Percentiles rank a stretch among this genome's conserved stretches.
Evolutionary conservation across 768 basidiomycete species (phyloP).

Genomic region (Mycena chlorophos): DNA sequence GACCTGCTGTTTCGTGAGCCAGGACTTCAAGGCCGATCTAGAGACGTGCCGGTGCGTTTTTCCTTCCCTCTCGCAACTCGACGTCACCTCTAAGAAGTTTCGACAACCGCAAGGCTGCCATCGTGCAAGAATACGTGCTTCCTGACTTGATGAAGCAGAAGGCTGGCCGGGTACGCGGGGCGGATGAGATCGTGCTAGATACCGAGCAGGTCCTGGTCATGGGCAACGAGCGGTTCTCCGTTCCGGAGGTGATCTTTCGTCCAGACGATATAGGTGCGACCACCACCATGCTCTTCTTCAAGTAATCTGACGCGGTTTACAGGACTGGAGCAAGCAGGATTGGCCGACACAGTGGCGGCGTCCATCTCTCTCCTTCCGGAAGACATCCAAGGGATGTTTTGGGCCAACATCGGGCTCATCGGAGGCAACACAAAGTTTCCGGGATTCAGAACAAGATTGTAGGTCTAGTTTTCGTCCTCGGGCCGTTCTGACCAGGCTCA

Average conservation of each 20-base stretch:
- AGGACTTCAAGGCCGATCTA: conserved; percentile 68
- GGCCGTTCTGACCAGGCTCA: conserved; percentile 13
- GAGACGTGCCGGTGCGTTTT: conserved; percentile 73
- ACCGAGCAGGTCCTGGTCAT: conserved; percentile 75
- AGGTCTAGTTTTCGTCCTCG: too few species aligned
- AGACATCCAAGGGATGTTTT: conserved; percentile 91
- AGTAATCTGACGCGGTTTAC: too few species aligned
- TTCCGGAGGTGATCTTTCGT: conserved; percentile 90
- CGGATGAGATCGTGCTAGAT: conserved; percentile 53
- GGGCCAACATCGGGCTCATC: conserved; percentile 89
- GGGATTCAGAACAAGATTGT: conserved; percentile 79
- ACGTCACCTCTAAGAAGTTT: too few species aligned
- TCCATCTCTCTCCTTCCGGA: conserved; percentile 75
- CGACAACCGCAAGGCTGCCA: too few species aligned
- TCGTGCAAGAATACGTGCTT: conserved; percentile 86
- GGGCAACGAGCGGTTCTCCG: conserved; percentile 88
- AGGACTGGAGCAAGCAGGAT: conserved; percentile 81
- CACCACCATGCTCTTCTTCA: conserved; percentile 5
- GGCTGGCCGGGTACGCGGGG: conserved; percentile 54
- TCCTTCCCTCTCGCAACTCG: conserved; percentile 5
- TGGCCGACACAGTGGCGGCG: conserved; percentile 71
- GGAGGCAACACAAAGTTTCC: conserved; percentile 80
- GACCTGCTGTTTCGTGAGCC: conserved; percentile 82
- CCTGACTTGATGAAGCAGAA: conserved; percentile 80
- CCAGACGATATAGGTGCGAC: conserved; percentile 84